phyloP scores from a whole-genome alignment of 2,329 filamentous ascomycete genomes.

The Rhexocercosporidium sp. region DNA sequence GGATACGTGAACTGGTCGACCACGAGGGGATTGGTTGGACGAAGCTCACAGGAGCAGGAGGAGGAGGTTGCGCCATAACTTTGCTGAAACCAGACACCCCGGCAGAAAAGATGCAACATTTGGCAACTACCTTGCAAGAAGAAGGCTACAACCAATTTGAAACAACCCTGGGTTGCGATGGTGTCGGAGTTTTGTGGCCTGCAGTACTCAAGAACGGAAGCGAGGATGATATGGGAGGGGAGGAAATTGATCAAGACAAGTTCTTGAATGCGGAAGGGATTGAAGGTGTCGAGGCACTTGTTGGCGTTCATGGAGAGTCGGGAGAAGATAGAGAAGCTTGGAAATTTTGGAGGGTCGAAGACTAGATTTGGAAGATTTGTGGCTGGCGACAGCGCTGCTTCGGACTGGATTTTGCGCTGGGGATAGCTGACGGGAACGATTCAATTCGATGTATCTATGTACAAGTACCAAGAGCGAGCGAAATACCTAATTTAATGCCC shows the following conservation, averaged over 20 bases:
- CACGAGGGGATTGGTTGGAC: conserved; percentile 93
- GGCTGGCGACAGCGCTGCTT: conserved; percentile 32
- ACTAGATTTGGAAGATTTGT: conserved; percentile 27
- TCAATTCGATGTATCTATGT: conserved; percentile 24
- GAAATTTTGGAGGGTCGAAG: conserved; percentile 81
- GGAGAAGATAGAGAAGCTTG: conserved; percentile 74
- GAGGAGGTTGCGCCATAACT: conserved; percentile 94
- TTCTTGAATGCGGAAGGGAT: conserved; percentile 84
- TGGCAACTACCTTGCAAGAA: conserved; percentile 68
- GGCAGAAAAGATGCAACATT: conserved; percentile 58
- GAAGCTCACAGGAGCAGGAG: conserved; percentile 94
- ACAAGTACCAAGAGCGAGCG: conserved; percentile 19
- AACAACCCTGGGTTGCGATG: conserved; percentile 89
- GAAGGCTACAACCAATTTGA: conserved; percentile 86
- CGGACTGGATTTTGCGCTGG: background rate
- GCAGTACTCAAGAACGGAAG: conserved; percentile 86
- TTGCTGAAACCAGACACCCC: conserved; percentile 73
- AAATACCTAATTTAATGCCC: conserved; percentile 17
- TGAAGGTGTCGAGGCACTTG: conserved; percentile 84
- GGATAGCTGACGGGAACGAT: conserved; percentile 3
- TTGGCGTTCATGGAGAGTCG: conserved; percentile 74
- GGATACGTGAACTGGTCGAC: conserved; percentile 89
- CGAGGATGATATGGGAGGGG: conserved; percentile 78
- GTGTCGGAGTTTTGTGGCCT: conserved; percentile 92
- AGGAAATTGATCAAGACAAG: conserved; percentile 91